phyloP scores from a whole-genome alignment of 805 yeast genomes.

The Teunomyces gatunensis region DNA sequence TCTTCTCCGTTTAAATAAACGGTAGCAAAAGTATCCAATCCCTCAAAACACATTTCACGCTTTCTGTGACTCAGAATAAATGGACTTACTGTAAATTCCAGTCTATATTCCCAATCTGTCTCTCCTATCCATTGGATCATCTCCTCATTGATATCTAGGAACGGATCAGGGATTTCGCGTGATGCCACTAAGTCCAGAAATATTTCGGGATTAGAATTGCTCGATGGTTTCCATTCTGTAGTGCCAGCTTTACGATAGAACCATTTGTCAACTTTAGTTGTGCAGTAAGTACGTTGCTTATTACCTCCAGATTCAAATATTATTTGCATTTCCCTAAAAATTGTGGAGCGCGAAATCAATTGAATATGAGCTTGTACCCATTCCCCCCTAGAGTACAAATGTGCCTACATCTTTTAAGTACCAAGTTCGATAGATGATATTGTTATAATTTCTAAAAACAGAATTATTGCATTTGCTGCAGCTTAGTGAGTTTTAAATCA shows the following conservation, averaged over 20 bases:
- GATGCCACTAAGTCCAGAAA: not conserved
- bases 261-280: not conserved
- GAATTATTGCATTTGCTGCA: too few species aligned
- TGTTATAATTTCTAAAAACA: too few species aligned
- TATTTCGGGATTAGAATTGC: not conserved
- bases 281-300: not conserved
- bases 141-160: conserved; percentile 40
- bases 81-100: conserved; percentile 12
- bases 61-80: conserved; percentile 11
- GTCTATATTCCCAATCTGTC: conserved; percentile 47
- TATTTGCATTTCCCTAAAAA: not conserved
- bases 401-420: too few species aligned
- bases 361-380: not conserved
- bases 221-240: not conserved
- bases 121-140: conserved; percentile 51
- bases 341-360: not conserved
- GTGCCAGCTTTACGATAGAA: not conserved
- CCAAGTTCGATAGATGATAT: not conserved
- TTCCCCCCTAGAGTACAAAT: too few species aligned
- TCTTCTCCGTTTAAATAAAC: conserved; percentile 38
- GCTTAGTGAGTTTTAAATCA: too few species aligned
- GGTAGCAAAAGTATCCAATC: conserved; percentile 43
- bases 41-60: conserved; percentile 37
- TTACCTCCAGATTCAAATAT: not conserved
- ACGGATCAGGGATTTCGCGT: conserved; percentile 43